Evolutionary conservation across 495 filamentous ascomycete genomes (phyloP).

Genomic region (Saxophila tyrrhenica): DNA sequence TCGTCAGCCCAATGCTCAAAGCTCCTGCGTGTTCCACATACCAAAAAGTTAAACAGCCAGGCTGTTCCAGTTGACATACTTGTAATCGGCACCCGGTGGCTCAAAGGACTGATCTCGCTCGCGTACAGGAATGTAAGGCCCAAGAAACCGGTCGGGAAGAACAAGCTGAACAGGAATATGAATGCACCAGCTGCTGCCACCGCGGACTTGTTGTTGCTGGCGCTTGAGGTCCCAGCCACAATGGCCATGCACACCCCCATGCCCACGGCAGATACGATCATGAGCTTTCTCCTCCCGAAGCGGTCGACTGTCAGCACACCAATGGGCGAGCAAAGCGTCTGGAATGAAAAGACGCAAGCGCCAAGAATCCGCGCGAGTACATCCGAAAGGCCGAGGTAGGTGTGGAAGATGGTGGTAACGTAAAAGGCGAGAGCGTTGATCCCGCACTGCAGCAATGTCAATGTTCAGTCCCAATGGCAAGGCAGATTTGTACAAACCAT

Average conservation of each 20-base stretch:
- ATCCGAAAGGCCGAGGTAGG: conserved; percentile 19
- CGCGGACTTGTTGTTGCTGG: conserved; percentile 2
- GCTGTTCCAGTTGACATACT: conserved; percentile 4
- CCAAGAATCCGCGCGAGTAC: conserved; percentile 19
- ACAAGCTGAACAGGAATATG: conserved; percentile 26
- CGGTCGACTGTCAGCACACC: conserved; percentile 24
- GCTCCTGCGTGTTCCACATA: neutral
- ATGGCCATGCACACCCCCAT: conserved; percentile 37
- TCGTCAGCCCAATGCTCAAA: neutral
- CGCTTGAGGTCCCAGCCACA: conserved; percentile 23
- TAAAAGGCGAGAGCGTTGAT: conserved; percentile 21
- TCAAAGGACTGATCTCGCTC: conserved; percentile 54
- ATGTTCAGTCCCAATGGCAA: neutral
- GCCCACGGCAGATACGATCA: conserved; percentile 31
- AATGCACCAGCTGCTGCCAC: conserved; percentile 11
- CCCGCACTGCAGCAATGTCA: neutral
- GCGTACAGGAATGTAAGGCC: conserved; percentile 46
- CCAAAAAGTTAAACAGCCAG: conserved; percentile 34
- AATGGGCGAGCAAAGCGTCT: conserved; percentile 23
- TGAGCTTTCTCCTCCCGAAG: conserved; percentile 27
- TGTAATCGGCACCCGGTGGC: conserved; percentile 40
- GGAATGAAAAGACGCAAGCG: conserved; percentile 18
- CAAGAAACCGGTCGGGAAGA: conserved; percentile 24
- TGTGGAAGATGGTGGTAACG: conserved; percentile 23
- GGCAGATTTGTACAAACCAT: too few relatives aligned